Evolutionary conservation across 176 grass and related monocot species (phyloP), one percentile per base, ranked within the genome.

Genomic region (Leersia perrieri): DNA sequence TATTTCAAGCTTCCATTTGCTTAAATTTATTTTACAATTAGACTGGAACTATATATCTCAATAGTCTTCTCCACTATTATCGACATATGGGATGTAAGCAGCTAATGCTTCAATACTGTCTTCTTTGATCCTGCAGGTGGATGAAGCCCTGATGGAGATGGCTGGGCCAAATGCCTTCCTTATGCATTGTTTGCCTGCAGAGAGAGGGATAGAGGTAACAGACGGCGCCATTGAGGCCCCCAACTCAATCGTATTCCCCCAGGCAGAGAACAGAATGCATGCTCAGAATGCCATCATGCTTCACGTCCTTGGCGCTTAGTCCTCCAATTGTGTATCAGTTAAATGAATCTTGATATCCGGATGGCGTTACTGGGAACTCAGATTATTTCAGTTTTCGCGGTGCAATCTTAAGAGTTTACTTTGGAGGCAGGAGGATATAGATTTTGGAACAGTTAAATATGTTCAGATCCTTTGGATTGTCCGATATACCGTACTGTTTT

Each of bases 201-300:
- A 99, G 70, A 91, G 96, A 91, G 92, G 96, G 28, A 36, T 99
- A 23, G 96, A 99, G 75, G 92, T 99, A 44, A 93, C 96, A 3
- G 88, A 99, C 16, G 81, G 79, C 60, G 96, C 83, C 9, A 85
- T 99, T 3, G 96, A 99, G 76, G 90, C 90, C 14, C 92, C 86
- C 60, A 90, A 91, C 61, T 99, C 96, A 61, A 99, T 99, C 3
- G 92, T 99, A 34, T 99, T 99, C 69, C 86, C 92, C 4, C 96
- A 98, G 82, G 96, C 96, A 33, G 96, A 93, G 84, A 99, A 99
- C 76, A 76, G 96, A 66, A 80, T 99, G 92, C 96, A 99, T 28
- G 92, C 96, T 5, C 96, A 99, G 65, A 93, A 95, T 42, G 96
- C 96, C 33, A 88, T 99, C 72, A 95, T 99, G 92, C 92, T 99